phyloP scores from a whole-genome alignment of 345 rosid species.

The Rhodamnia rubescens region DNA sequence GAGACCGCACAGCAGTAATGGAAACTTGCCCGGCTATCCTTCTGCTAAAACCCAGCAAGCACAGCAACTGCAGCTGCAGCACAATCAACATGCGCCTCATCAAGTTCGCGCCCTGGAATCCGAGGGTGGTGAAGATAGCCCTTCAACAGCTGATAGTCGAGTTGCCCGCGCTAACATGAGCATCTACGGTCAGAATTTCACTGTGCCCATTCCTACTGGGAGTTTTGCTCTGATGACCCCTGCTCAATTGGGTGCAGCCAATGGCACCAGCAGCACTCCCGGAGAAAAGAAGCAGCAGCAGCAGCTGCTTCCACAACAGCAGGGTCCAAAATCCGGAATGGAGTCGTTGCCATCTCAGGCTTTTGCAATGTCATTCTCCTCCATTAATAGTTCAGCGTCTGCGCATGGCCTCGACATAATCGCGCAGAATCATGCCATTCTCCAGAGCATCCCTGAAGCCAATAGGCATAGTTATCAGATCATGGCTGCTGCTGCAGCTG shows the following conservation, averaged over 20 bases:
- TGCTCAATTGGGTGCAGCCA: slow-evolving; percentile 36
- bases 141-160: slow-evolving; percentile 73
- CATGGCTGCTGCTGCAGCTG: slow-evolving; percentile 48
- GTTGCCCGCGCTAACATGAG: slow-evolving; percentile 43
- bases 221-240: slow-evolving; percentile 62
- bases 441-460: slow-evolving; percentile 68
- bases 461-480: slow-evolving; percentile 53
- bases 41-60: slow-evolving; percentile 39
- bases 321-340: slow-evolving; percentile 37
- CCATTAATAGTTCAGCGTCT: slow-evolving; percentile 45
- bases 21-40: slow-evolving; percentile 60
- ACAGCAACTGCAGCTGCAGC: slow-evolving; percentile 47
- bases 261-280: slow-evolving; percentile 17
- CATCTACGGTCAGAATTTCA: slow-evolving; percentile 53
- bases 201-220: slow-evolving; percentile 47
- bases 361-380: slow-evolving; percentile 83
- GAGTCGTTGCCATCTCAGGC: slow-evolving; percentile 60
- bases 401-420: slow-evolving; percentile 57
- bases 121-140: slow-evolving; percentile 74
- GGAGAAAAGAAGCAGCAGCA: slow-evolving; percentile 54
- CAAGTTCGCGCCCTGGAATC: slow-evolving; percentile 48
- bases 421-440: slow-evolving; percentile 62
- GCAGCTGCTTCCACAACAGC: slow-evolving; percentile 23
- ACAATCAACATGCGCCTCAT: slow-evolving; percentile 42
- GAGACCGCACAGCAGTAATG: slow-evolving; percentile 37